phyloP scores from a whole-genome alignment of 2,329 filamentous ascomycete genomes.

The Pestalotiopsis sp. region DNA sequence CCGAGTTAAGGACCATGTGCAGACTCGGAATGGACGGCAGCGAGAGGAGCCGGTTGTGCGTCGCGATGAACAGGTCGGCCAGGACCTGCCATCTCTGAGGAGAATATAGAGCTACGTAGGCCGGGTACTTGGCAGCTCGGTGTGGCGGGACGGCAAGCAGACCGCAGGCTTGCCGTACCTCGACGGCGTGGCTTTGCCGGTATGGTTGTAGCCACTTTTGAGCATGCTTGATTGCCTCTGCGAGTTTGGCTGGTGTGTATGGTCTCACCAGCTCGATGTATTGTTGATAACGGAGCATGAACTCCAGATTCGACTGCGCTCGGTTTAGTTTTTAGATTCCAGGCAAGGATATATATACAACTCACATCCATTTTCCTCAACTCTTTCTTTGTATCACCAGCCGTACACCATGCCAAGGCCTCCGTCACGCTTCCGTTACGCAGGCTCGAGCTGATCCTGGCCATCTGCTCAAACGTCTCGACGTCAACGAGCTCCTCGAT shows the following conservation, averaged over 20 bases:
- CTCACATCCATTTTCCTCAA: constrained; percentile 82
- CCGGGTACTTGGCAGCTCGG: constrained; percentile 38
- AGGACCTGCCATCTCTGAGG: constrained; percentile 74
- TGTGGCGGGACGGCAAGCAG: constrained; percentile 75
- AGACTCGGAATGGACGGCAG: constrained; percentile 83
- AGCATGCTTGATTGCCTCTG: constrained; percentile 81
- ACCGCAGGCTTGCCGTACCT: constrained; percentile 75
- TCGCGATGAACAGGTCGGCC: constrained; percentile 78
- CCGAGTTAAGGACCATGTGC: constrained; percentile 87
- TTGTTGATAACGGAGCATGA: constrained; percentile 90
- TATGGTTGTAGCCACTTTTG: constrained; percentile 79
- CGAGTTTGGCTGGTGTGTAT: constrained; percentile 53
- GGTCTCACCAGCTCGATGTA: constrained; percentile 86
- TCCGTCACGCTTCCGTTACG: constrained; percentile 72
- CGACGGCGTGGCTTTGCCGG: constrained; percentile 65
- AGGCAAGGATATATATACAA: constrained; percentile 6
- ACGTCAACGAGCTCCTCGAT: constrained; percentile 86
- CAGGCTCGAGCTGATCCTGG: constrained; percentile 75
- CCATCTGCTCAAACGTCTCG: constrained; percentile 83
- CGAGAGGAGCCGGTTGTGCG: constrained; percentile 83
- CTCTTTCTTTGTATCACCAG: constrained; percentile 82
- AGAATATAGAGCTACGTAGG: constrained; percentile 68
- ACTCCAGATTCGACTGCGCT: constrained; percentile 77
- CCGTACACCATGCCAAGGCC: constrained; percentile 82
- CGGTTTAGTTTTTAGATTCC: constrained; percentile 1